These are phyloP conservation scores for Curvularia sp. DNA, from an alignment of 2,329 filamentous ascomycete genomes.

Conservation along the genomic window DNA sequence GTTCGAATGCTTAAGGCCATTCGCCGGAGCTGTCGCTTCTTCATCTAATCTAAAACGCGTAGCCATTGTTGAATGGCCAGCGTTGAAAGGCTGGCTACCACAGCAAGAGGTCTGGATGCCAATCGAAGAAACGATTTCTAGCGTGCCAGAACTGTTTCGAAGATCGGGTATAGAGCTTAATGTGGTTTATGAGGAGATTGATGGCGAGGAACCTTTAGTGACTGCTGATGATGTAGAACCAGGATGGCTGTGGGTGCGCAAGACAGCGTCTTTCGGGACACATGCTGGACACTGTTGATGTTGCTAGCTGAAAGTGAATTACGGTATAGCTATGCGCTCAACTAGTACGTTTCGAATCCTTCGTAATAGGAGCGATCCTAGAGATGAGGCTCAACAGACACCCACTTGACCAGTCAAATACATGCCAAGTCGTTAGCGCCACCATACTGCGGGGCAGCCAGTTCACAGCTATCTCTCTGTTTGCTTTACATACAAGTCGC, in stretches of 20 bases:
- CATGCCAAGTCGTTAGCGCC: slow-evolving; percentile 2
- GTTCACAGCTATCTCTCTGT: background rate
- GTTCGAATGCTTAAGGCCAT: background rate
- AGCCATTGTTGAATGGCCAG: slow-evolving; percentile 14
- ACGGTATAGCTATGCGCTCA: background rate
- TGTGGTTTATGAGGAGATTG: slow-evolving; percentile 1
- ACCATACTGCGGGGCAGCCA: background rate
- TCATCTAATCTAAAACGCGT: slow-evolving; percentile 5
- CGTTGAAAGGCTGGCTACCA: slow-evolving; percentile 1
- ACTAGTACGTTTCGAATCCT: background rate
- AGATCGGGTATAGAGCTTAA: slow-evolving; percentile 3
- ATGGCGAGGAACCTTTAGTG: background rate
- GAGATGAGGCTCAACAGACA: background rate
- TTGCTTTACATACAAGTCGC: background rate
- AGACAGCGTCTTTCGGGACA: slow-evolving; percentile 7
- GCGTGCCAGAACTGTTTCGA: background rate
- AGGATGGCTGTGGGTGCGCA: slow-evolving; percentile 13
- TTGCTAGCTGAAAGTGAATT: background rate
- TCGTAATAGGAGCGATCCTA: background rate
- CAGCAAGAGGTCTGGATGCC: no score
- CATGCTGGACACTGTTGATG: background rate
- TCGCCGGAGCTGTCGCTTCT: background rate
- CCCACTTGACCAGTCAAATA: background rate
- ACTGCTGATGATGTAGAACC: slow-evolving; percentile 4
- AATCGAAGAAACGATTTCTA: background rate